Conservation (phyloP, 2,329 filamentous ascomycete genomes). For the Trichoderma pleuroti region DNA sequence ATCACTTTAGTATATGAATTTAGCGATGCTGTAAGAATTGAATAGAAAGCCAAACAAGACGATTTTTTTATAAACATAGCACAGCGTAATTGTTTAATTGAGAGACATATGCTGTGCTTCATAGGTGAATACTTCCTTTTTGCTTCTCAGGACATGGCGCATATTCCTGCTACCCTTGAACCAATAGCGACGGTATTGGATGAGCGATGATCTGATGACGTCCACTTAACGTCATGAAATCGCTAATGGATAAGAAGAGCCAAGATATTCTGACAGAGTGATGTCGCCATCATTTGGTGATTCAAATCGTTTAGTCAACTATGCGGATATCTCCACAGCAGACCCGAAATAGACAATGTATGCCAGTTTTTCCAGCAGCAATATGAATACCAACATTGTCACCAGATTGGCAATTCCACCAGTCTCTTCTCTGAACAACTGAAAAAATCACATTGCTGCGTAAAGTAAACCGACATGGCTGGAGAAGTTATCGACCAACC, state of each 20-base stretch:
- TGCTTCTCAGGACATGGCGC: not conserved
- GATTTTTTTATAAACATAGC: not conserved
- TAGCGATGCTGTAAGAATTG: not conserved
- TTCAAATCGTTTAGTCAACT: not conserved
- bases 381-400: not conserved
- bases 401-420: not conserved
- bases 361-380: not conserved
- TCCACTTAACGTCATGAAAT: not conserved
- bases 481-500: slow-evolving; percentile 11
- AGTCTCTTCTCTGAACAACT: not conserved
- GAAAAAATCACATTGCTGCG: not conserved
- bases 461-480: not conserved
- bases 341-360: not conserved
- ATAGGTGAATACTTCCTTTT: not conserved
- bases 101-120: not conserved
- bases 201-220: not conserved
- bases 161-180: not conserved
- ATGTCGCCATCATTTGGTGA: not conserved
- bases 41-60: not conserved
- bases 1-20: not conserved
- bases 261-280: not conserved
- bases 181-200: not conserved
- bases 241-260: not conserved
- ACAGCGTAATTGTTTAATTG: not conserved
- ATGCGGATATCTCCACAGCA: not conserved